These are phyloP conservation scores for Tetragonia tetragonoides DNA, from an alignment of 148 eudicot genomes.

Conservation along the genomic window DNA sequence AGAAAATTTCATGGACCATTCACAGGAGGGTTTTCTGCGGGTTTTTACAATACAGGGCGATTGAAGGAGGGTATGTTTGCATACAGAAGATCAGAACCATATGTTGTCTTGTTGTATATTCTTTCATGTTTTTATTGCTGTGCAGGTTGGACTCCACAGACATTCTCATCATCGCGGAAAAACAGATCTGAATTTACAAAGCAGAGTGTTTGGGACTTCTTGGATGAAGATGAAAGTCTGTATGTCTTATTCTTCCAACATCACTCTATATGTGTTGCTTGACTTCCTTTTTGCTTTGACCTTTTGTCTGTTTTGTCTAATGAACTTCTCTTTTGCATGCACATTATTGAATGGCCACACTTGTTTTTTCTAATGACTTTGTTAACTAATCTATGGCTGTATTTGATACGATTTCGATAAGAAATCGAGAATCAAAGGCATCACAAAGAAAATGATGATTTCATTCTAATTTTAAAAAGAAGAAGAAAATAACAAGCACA, in stretches of 20 bases:
- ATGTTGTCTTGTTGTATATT: not conserved
- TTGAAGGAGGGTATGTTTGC: slow-evolving; percentile 74
- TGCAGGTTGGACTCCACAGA: slow-evolving; percentile 88
- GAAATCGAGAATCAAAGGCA: too few species aligned
- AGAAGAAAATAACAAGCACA: too few species aligned
- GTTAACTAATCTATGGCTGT: too few species aligned
- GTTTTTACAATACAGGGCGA: slow-evolving; percentile 90
- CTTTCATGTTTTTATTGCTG: slow-evolving; percentile 7
- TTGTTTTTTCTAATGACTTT: too few species aligned
- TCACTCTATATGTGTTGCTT: not conserved
- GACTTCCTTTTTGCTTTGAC: too few species aligned
- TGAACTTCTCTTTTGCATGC: too few species aligned
- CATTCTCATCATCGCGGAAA: slow-evolving; percentile 89
- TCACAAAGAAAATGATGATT: too few species aligned
- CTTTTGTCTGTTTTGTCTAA: too few species aligned
- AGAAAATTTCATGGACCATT: slow-evolving; percentile 98
- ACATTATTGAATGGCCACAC: too few species aligned
- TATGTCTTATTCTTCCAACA: slow-evolving; percentile 35
- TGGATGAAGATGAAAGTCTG: slow-evolving; percentile 94
- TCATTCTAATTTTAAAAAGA: too few species aligned
- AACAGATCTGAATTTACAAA: slow-evolving; percentile 77
- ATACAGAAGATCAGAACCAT: slow-evolving; percentile 5
- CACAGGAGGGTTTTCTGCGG: slow-evolving; percentile 94
- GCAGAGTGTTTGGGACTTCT: slow-evolving; percentile 65
- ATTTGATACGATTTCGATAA: too few species aligned